These are phyloP conservation scores for Thecaphora thlaspeos DNA, from an alignment of 1,284 basidiomycete species.

Conservation along the genomic window DNA sequence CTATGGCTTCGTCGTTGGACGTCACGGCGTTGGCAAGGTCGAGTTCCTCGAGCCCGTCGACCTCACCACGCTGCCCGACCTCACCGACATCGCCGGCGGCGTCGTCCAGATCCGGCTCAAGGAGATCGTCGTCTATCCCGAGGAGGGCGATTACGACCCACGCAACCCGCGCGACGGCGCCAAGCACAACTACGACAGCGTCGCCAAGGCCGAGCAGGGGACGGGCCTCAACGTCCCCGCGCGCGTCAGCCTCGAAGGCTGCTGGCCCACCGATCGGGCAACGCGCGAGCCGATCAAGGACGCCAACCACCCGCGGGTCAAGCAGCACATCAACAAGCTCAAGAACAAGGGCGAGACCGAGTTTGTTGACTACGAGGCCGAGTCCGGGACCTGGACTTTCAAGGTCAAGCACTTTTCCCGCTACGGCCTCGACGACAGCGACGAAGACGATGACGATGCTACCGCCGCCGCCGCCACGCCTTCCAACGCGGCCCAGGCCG, in stretches of 20 bases:
- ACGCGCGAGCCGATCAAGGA: conserved; percentile 88
- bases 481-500: neutral
- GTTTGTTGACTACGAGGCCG: conserved; percentile 78
- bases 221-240: conserved; percentile 87
- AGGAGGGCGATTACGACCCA: conserved; percentile 61
- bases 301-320: conserved; percentile 66
- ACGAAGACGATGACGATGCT: conserved; percentile 40
- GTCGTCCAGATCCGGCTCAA: conserved; percentile 86
- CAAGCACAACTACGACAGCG: conserved; percentile 47
- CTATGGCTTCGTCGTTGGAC: conserved; percentile 76
- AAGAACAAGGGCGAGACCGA: conserved; percentile 80
- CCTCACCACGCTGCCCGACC: conserved; percentile 77
- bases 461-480: conserved; percentile 3
- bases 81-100: conserved; percentile 80
- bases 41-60: conserved; percentile 84
- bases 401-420: conserved; percentile 79
- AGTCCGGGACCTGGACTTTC: conserved; percentile 87
- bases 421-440: conserved; percentile 56
- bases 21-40: conserved; percentile 86
- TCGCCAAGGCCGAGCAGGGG: conserved; percentile 68
- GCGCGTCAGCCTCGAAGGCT: conserved; percentile 73
- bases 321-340: conserved; percentile 79
- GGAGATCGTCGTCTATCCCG: conserved; percentile 90
- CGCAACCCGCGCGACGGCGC: conserved; percentile 49
- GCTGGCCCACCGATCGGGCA: conserved; percentile 88